Conservation (phyloP, 495 filamentous ascomycete genomes). For the Schizothecium vesticola region DNA sequence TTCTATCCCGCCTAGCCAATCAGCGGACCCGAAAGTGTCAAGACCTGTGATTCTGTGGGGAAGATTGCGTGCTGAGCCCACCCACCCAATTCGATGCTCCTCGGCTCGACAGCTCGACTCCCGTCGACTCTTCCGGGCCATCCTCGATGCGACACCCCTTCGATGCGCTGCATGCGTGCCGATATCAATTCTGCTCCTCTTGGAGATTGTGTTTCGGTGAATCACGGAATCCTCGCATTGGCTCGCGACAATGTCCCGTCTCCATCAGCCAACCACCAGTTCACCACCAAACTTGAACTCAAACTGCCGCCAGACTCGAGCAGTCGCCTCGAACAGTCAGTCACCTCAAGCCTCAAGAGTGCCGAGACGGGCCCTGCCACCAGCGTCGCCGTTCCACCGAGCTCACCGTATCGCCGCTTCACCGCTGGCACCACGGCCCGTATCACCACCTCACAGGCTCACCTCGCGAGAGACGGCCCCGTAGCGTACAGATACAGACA, state of each 20-base stretch:
- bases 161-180: slow-evolving; percentile 6
- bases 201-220: slow-evolving; percentile 14
- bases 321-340: background rate
- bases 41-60: background rate
- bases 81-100: background rate
- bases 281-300: background rate
- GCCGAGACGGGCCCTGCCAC: too few relatives aligned
- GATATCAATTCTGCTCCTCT: slow-evolving; percentile 13
- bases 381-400: background rate
- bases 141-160: background rate
- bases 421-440: background rate
- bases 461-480: background rate
- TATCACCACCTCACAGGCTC: background rate
- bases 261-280: background rate
- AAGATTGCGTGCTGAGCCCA: background rate
- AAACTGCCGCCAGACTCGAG: background rate
- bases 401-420: background rate
- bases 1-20: background rate
- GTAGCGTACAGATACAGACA: background rate
- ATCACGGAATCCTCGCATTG: slow-evolving; percentile 24
- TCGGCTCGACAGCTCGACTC: slow-evolving; percentile 10
- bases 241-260: background rate
- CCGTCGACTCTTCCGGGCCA: background rate
- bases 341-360: too few relatives aligned
- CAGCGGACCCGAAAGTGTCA: background rate